Percentiles rank a stretch among this genome's conserved stretches.
phyloP scores from a whole-genome alignment of 2,329 filamentous ascomycete genomes.

The Fusarium haematococcum region DNA sequence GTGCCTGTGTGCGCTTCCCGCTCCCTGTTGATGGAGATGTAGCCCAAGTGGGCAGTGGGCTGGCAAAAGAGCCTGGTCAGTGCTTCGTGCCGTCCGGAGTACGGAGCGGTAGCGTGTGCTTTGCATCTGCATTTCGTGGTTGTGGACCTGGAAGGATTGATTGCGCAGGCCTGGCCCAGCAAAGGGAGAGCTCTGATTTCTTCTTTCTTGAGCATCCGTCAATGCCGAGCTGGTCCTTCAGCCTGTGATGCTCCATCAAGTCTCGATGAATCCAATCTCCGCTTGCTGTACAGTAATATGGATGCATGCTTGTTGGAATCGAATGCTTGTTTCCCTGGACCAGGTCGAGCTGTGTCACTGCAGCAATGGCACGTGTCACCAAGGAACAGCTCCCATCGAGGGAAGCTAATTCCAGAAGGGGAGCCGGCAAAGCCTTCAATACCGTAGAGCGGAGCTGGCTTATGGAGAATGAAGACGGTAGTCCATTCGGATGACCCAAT shows the following conservation, averaged over 20 bases:
- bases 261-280: neutral
- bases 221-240: neutral
- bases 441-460: slow-evolving; percentile 26
- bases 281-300: neutral
- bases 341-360: slow-evolving; percentile 7
- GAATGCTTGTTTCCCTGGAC: neutral
- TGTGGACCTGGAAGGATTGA: neutral
- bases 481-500: neutral
- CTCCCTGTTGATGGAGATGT: slow-evolving; percentile 41
- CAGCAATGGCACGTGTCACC: slow-evolving; percentile 22
- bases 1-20: slow-evolving; percentile 44
- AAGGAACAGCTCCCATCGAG: slow-evolving; percentile 11
- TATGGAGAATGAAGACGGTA: slow-evolving; percentile 24
- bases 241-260: neutral
- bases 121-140: slow-evolving; percentile 10
- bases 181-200: neutral
- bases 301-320: neutral
- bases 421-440: slow-evolving; percentile 18
- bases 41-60: slow-evolving; percentile 21
- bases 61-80: slow-evolving; percentile 14
- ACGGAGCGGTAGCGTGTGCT: slow-evolving; percentile 17
- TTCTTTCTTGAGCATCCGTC: neutral
- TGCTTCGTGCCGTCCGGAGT: slow-evolving; percentile 11
- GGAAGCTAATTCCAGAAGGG: slow-evolving; percentile 19
- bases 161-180: neutral